Evolutionary conservation across 2,329 filamentous ascomycete genomes (phyloP), one percentile per base, ranked within the genome.

Genomic region (Monosporascus sp.): DNA sequence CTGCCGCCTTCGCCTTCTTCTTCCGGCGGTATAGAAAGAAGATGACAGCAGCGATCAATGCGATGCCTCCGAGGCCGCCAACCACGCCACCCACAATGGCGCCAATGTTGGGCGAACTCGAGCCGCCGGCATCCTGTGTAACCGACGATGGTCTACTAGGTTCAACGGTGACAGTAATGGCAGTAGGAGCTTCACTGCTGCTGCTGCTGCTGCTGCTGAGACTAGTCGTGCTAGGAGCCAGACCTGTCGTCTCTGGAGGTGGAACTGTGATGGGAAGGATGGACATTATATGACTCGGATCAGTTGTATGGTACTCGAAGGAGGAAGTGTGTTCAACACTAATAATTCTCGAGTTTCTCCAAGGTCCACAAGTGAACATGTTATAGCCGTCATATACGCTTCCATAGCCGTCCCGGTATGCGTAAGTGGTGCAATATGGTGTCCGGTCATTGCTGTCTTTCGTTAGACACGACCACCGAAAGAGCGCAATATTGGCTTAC

Each of bases 31-130:
- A 54, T 7, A 68, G 18, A 20, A 62, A 53, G 44, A 66, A 62
- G 9, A 65, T 51, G 8, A 55, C 60, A 5, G 58, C 60, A 5
- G 53, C 50, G 39, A 68, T 58, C 17, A 66, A 49, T 14, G 59
- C 57, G 41, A 65, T 53, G 39, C 59, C 61, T 24, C 58, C 61
- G 45, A 66, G 51, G 15, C 65, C 64, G 18, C 63, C 64, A 22
- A 65, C 51, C 5, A 61, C 58, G 15, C 65, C 61, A 20, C 62
- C 61, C 2, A 55, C 63, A 25, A 71, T 69, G 18, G 63, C 63
- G 4, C 66, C 68, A 5, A 55, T 51, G 38, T 60, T 60, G 5
- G 20, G 54, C 34, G 55, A 54, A 5, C 27, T 25, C 15, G 55
- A 52, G 46, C 45, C 49, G 47, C 18, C 45, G 47, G 37, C 8